phyloP scores from a whole-genome alignment of 306 rosid genomes.

The Quercus variabilis region DNA sequence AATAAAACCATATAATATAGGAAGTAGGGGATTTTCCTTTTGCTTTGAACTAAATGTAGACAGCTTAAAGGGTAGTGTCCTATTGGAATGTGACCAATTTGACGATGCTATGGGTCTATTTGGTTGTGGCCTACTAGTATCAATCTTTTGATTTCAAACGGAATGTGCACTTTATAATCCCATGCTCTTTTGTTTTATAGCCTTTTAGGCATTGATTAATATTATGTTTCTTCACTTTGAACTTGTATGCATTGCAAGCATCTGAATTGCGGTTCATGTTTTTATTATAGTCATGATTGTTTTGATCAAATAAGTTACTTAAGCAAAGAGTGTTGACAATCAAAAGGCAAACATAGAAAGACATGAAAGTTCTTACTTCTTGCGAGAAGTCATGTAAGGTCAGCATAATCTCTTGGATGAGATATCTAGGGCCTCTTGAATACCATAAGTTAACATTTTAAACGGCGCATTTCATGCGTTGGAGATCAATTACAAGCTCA shows the following conservation, averaged over 20 bases:
- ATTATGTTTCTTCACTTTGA: background rate
- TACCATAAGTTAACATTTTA: background rate
- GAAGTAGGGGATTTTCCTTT: background rate
- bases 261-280: background rate
- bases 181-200: no score
- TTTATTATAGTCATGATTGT: background rate
- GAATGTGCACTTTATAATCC: background rate
- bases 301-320: background rate
- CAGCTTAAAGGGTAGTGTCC: background rate
- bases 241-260: background rate
- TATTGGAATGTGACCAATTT: background rate
- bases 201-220: background rate
- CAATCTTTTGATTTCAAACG: background rate
- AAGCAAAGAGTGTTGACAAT: background rate
- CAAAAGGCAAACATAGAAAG: background rate
- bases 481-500: background rate
- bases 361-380: background rate
- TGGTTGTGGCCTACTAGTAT: background rate
- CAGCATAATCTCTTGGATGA: no score
- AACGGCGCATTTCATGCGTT: background rate
- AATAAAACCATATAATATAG: conserved; percentile 5
- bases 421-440: no score
- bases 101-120: background rate
- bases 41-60: background rate
- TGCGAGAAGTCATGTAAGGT: background rate